Percentiles rank a stretch among this genome's conserved stretches.
These are phyloP conservation scores for Hygrophila difformis DNA, from an alignment of 257 asterid genomes.

Conservation along the genomic window DNA sequence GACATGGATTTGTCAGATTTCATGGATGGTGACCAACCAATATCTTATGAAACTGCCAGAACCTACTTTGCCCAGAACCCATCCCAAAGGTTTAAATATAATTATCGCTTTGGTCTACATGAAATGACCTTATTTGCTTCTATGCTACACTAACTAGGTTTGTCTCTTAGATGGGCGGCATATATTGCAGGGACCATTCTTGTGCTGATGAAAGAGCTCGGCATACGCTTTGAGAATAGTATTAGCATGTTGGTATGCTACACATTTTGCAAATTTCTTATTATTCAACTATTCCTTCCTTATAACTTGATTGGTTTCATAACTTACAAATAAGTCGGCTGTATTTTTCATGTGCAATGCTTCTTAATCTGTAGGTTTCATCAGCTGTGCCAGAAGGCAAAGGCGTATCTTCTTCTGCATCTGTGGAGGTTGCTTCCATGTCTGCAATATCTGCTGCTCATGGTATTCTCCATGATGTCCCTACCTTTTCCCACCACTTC, in stretches of 20 bases:
- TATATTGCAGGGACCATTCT: slow-evolving; percentile 93
- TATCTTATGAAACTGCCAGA: slow-evolving; percentile 75
- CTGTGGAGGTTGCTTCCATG: slow-evolving; percentile 97
- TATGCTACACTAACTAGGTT: slow-evolving; percentile 21
- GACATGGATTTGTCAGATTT: slow-evolving; percentile 97
- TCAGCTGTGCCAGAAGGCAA: slow-evolving; percentile 99
- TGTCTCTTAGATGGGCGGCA: slow-evolving; percentile 90
- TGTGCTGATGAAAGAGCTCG: slow-evolving; percentile 89
- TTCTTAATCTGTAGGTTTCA: slow-evolving; percentile 52
- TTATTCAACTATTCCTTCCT: too few species aligned
- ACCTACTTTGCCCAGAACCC: slow-evolving; percentile 84
- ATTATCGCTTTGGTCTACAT: slow-evolving; percentile 4
- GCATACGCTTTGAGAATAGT: slow-evolving; percentile 67
- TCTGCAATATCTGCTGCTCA: slow-evolving; percentile 88
- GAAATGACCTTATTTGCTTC: slow-evolving; percentile 4
- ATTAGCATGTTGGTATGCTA: slow-evolving; percentile 64
- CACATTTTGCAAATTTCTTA: not conserved
- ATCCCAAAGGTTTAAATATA: slow-evolving; percentile 63
- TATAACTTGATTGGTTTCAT: too few species aligned
- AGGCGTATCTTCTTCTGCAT: slow-evolving; percentile 96
- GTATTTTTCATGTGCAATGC: too few species aligned
- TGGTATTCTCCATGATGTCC: slow-evolving; percentile 36
- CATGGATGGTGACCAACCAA: slow-evolving; percentile 66
- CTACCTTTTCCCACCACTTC: too few species aligned
- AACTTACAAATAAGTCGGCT: too few species aligned